These are phyloP conservation scores for Aaosphaeria pasadenensis DNA, from an alignment of 2,329 filamentous ascomycete genomes.

Conservation along the genomic window DNA sequence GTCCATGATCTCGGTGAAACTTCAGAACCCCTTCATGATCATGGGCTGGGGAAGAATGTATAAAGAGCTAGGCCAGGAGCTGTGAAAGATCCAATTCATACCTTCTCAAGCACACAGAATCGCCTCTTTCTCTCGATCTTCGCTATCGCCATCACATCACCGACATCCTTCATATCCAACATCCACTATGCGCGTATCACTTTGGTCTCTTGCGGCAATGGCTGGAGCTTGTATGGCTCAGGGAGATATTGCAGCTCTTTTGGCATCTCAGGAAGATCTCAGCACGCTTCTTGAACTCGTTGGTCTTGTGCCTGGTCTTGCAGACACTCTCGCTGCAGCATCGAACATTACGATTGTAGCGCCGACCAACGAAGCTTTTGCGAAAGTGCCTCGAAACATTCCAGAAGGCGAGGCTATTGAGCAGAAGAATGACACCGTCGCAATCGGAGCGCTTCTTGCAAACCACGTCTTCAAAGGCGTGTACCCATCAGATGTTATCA, in stretches of 20 bases:
- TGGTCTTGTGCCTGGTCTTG: constrained; percentile 34
- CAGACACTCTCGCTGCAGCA: constrained; percentile 35
- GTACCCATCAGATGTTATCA: constrained; percentile 38
- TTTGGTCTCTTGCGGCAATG: constrained; percentile 15
- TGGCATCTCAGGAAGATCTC: constrained; percentile 28
- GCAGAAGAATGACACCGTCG: constrained; percentile 29
- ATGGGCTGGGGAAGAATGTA: too few relatives aligned
- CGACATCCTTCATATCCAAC: neutral
- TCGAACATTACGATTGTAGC: constrained; percentile 57
- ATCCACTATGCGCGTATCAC: constrained; percentile 17
- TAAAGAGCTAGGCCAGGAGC: too few relatives aligned
- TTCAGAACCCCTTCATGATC: too few relatives aligned
- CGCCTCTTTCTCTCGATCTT: neutral
- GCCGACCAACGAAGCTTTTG: constrained; percentile 53
- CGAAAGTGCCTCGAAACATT: constrained; percentile 17
- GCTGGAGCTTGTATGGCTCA: constrained; percentile 20
- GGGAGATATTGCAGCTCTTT: constrained; percentile 29
- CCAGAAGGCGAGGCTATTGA: constrained; percentile 27
- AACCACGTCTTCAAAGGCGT: constrained; percentile 58
- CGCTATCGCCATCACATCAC: neutral
- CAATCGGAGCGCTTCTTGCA: constrained; percentile 46
- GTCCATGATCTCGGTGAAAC: too few relatives aligned
- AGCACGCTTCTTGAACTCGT: constrained; percentile 36
- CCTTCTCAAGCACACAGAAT: too few relatives aligned
- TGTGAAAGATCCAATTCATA: too few relatives aligned